These are phyloP conservation scores for Xylaria cubensis DNA, from an alignment of 495 filamentous ascomycete species.

Conservation along the genomic window DNA sequence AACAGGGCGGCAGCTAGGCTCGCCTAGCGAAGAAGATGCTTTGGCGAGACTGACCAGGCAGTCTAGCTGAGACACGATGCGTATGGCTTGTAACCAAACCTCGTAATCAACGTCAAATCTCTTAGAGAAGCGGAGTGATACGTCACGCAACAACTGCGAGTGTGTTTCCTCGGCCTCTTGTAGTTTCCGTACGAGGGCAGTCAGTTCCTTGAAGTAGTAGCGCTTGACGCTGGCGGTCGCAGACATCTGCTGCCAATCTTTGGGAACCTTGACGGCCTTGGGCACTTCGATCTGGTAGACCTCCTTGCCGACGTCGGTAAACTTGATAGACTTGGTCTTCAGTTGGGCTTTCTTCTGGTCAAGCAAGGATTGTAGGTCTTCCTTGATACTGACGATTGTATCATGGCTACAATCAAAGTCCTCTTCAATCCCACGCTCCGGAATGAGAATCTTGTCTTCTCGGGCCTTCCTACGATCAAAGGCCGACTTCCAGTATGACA, in stretches of 20 bases:
- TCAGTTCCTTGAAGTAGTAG: conserved; percentile 89
- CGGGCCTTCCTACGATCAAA: conserved; percentile 86
- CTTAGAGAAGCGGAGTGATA: conserved; percentile 80
- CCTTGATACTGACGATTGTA: conserved; percentile 71
- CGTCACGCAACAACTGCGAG: conserved; percentile 87
- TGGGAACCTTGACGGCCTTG: conserved; percentile 83
- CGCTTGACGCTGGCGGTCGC: conserved; percentile 89
- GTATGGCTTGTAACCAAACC: conserved; percentile 86
- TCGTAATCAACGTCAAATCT: conserved; percentile 88
- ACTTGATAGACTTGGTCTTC: conserved; percentile 72
- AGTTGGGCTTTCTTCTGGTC: conserved; percentile 73
- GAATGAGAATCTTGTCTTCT: conserved; percentile 75
- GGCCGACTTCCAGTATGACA: conserved; percentile 88
- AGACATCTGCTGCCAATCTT: conserved; percentile 94
- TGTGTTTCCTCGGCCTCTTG: conserved; percentile 96
- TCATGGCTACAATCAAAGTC: conserved; percentile 92
- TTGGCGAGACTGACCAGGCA: conserved; percentile 93
- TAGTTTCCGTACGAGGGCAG: conserved; percentile 78
- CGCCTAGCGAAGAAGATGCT: conserved; percentile 80
- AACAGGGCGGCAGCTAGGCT: conserved; percentile 84
- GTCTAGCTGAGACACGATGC: conserved; percentile 89
- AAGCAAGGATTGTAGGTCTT: conserved; percentile 72
- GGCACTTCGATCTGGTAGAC: conserved; percentile 96
- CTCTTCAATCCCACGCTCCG: conserved; percentile 86
- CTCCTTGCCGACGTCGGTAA: conserved; percentile 92